Percentiles rank a stretch among this genome's conserved stretches.
Evolutionary conservation across 2,329 filamentous ascomycete species (phyloP).

Genomic region (Ophidiomyces ophidiicola): DNA sequence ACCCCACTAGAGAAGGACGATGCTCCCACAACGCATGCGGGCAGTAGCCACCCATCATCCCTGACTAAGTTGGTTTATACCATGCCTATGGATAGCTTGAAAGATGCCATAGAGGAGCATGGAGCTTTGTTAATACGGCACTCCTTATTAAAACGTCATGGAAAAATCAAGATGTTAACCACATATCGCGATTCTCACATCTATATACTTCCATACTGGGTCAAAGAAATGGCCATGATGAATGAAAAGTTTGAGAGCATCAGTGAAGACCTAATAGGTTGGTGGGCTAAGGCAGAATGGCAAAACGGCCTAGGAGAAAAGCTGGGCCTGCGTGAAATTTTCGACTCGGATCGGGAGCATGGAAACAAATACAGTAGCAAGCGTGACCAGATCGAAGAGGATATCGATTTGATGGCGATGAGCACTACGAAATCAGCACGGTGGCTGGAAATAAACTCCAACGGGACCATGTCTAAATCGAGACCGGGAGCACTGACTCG

Average conservation of each 20-base stretch:
- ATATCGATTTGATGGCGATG: slow-evolving; percentile 43
- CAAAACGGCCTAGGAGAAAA: slow-evolving; percentile 69
- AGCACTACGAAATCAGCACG: slow-evolving; percentile 39
- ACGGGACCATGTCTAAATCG: slow-evolving; percentile 8
- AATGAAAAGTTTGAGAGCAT: slow-evolving; percentile 80
- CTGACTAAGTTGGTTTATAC: slow-evolving; percentile 73
- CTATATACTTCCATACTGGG: slow-evolving; percentile 87
- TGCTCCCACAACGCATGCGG: slow-evolving; percentile 33
- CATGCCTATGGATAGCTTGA: slow-evolving; percentile 78
- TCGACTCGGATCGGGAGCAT: slow-evolving; percentile 38
- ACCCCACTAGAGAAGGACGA: slow-evolving; percentile 49
- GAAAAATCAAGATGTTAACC: slow-evolving; percentile 65
- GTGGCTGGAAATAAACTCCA: slow-evolving; percentile 8
- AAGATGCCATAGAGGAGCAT: slow-evolving; percentile 66
- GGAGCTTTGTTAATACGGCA: slow-evolving; percentile 58
- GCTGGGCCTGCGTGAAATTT: slow-evolving; percentile 56
- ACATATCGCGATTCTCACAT: slow-evolving; percentile 85
- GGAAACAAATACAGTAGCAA: slow-evolving; percentile 31
- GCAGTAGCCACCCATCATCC: slow-evolving; percentile 44
- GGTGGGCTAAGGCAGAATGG: slow-evolving; percentile 94
- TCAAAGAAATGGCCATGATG: slow-evolving; percentile 66
- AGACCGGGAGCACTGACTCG: slow-evolving; percentile 15
- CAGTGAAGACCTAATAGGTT: slow-evolving; percentile 81
- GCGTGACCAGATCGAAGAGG: slow-evolving; percentile 36
- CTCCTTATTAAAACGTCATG: slow-evolving; percentile 60